Conservation (phyloP, 345 rosid genomes). For the Carallia brachiata region DNA sequence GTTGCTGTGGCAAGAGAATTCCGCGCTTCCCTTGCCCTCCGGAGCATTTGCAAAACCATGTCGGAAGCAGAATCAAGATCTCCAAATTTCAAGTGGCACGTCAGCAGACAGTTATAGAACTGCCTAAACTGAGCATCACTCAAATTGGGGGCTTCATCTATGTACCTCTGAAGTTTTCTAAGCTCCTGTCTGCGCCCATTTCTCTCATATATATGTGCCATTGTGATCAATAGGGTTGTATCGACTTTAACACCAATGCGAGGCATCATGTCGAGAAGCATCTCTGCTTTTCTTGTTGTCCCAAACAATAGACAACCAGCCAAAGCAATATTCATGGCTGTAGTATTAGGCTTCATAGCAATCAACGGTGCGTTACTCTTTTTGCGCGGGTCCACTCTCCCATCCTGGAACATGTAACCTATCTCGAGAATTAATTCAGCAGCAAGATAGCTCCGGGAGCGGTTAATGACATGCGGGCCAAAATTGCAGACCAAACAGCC, state of each 20-base stretch:
- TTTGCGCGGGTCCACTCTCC: conserved; percentile 78
- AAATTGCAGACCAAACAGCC: conserved; percentile 68
- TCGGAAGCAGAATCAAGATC: conserved; percentile 76
- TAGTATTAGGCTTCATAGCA: conserved; percentile 84
- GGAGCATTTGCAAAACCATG: conserved; percentile 89
- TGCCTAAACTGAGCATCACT: conserved; percentile 71
- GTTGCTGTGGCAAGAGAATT: conserved; percentile 72
- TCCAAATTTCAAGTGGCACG: conserved; percentile 78
- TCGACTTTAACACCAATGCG: conserved; percentile 59
- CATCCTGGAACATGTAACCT: conserved; percentile 70
- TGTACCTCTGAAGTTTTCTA: conserved; percentile 77
- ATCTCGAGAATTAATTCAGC: conserved; percentile 89
- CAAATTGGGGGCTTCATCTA: conserved; percentile 69
- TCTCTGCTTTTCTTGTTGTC: conserved; percentile 85
- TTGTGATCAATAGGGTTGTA: conserved; percentile 54
- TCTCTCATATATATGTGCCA: conserved; percentile 84
- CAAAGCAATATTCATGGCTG: conserved; percentile 66
- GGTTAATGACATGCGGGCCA: conserved; percentile 68
- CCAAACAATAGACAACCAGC: conserved; percentile 79
- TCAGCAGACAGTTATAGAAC: conserved; percentile 70
- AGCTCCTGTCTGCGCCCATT: conserved; percentile 83
- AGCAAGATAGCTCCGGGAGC: conserved; percentile 79
- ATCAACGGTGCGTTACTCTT: conserved; percentile 74
- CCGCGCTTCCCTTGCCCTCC: conserved; percentile 66
- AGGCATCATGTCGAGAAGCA: conserved; percentile 80